Conservation (phyloP, 2,329 filamentous ascomycete genomes). For the Cladosporium sp. region DNA sequence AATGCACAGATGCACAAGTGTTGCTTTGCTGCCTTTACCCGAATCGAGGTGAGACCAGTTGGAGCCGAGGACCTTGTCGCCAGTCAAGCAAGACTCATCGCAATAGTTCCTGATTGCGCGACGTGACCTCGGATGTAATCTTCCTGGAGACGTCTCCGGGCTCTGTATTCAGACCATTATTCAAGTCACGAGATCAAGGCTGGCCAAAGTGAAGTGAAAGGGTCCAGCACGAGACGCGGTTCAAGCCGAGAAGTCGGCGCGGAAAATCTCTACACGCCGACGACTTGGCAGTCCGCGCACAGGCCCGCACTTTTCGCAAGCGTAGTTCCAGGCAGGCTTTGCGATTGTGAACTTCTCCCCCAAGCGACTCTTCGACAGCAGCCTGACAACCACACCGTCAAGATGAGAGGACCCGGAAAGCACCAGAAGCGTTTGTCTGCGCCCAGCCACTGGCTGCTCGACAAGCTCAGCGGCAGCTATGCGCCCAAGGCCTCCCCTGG, state of each 20-base stretch:
- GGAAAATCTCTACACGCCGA: constrained; percentile 3
- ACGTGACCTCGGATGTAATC: not conserved
- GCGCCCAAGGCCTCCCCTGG: constrained; percentile 67
- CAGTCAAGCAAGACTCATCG: not conserved
- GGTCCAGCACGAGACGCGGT: not conserved
- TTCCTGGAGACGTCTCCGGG: not conserved
- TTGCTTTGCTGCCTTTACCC: not conserved
- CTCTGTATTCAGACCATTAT: too few relatives aligned
- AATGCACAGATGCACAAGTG: not conserved
- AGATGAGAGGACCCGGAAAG: constrained; percentile 60
- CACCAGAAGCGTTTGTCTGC: constrained; percentile 99
- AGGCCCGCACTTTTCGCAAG: constrained; percentile 7
- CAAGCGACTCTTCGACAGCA: constrained; percentile 13
- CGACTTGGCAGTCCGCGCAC: not conserved
- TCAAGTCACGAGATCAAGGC: not conserved
- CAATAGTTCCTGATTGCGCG: not conserved
- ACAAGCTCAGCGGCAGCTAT: constrained; percentile 90
- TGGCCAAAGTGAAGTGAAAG: not conserved
- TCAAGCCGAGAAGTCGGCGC: not conserved
- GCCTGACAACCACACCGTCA: constrained; percentile 38
- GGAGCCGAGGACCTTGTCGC: not conserved
- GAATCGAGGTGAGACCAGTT: not conserved
- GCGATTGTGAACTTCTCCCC: constrained; percentile 6
- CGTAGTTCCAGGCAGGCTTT: constrained; percentile 7
- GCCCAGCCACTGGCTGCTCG: constrained; percentile 98